Conservation (phyloP, 202 grass and related monocot genomes). For the Cymbopogon flexuosus region DNA sequence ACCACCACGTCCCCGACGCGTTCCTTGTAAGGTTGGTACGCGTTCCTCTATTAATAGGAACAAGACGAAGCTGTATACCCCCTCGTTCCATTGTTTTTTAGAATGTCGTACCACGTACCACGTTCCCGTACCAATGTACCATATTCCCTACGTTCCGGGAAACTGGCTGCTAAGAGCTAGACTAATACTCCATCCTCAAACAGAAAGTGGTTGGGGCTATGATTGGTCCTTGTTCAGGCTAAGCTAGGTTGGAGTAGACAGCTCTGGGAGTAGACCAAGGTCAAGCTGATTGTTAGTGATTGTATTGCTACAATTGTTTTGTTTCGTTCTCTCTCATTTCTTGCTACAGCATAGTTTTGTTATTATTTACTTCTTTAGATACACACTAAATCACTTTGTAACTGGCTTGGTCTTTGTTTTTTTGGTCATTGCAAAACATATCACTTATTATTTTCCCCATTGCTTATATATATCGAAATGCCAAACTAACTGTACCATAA, state of each 20-base stretch:
- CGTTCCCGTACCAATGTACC: too few species aligned
- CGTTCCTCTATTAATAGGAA: too few species aligned
- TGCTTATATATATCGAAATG: not conserved
- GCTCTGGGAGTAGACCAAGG: not conserved
- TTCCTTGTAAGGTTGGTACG: too few species aligned
- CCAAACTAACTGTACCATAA: not conserved
- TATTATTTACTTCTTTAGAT: too few species aligned
- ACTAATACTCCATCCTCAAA: not conserved
- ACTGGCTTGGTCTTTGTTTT: not conserved
- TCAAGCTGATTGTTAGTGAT: not conserved
- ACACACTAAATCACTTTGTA: too few species aligned
- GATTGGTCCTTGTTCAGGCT: not conserved
- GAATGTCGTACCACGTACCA: too few species aligned
- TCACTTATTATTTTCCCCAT: not conserved
- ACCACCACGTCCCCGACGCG: too few species aligned
- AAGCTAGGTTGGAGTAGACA: not conserved
- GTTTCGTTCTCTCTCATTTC: not conserved
- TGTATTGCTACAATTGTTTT: not conserved
- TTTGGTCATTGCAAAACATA: not conserved
- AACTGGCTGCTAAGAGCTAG: not conserved
- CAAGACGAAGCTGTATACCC: too few species aligned
- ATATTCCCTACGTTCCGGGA: too few species aligned
- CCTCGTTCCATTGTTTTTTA: too few species aligned
- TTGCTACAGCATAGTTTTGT: not conserved
- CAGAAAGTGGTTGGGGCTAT: not conserved